Conservation (phyloP, 1,284 basidiomycete species). For the Rhodofomes roseus region DNA sequence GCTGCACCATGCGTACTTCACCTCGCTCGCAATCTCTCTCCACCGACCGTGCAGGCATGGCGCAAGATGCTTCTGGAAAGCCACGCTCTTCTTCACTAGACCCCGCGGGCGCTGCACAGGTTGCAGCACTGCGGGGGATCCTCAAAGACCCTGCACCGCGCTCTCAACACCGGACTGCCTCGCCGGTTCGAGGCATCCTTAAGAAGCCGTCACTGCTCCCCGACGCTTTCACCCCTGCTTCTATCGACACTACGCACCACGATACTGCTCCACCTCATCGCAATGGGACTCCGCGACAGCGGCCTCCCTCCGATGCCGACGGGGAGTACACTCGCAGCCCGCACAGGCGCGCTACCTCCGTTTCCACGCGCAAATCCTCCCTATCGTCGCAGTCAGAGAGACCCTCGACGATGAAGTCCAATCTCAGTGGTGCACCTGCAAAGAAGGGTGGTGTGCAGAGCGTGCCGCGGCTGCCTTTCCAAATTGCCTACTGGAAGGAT, state of each 20-base stretch:
- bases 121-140: not conserved
- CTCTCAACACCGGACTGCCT: not conserved
- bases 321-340: constrained; percentile 8
- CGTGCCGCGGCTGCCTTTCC: constrained; percentile 12
- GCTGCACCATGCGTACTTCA: not conserved
- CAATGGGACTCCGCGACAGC: not conserved
- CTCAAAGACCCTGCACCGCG: not conserved
- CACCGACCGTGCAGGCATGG: not conserved
- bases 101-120: not conserved
- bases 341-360: not conserved
- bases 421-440: constrained; percentile 1
- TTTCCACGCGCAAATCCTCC: not conserved
- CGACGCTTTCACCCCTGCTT: not conserved
- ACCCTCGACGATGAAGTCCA: not conserved
- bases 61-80: not conserved
- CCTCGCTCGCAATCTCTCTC: not conserved
- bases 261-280: no score
- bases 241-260: no score
- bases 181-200: not conserved
- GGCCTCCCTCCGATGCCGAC: not conserved
- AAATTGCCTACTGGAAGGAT: constrained; percentile 15
- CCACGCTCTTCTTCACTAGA: not conserved
- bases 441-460: not conserved
- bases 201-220: not conserved
- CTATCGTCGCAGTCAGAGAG: not conserved